Evolutionary conservation across 2,329 filamentous ascomycete species (phyloP), one percentile per base, ranked within the genome.

Genomic region (Pyrenochaeta sp.): DNA sequence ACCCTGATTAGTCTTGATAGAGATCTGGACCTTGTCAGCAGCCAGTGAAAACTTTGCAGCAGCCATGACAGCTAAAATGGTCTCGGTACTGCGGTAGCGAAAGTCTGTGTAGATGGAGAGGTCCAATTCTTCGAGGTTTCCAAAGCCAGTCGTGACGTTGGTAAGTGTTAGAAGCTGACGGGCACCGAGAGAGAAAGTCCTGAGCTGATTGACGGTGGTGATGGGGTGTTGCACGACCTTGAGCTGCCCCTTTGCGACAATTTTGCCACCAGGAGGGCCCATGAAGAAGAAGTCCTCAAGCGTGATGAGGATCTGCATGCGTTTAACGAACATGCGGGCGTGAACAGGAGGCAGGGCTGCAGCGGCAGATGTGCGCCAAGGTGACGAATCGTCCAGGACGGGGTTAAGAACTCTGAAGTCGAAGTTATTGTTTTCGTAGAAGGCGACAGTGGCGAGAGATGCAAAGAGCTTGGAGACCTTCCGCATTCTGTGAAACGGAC

Each of bases 381-480:
- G 14, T 9, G 4, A 15, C 20, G 7, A 14, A 4, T n/a, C 7
- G 36, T 23, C 4, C 27, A 33, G n/a, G 5, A 10, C 12, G 29
- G 48, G 32, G 12, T n/a, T 3, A 17, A 17, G 2, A 9, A 33
- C 20, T 29, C 37, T 20, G 45, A 52, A 46, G 15, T 56, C 14
- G 46, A 59, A 56, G 10, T 11, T 7, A 18, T 51, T 56, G 29
- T 30, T 1, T 15, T 55, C 49, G 39, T 61, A 63, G 50, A 63
- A 59, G 7, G 51, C 55, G 2, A 40, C 15, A 12, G 41, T 54
- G 37, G 55, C 53, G 43, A 55, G 41, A 3, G n/a, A 7, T 5
- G 18, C 17, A 31, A 63, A 60, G 3, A 41, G 20, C 5, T 21
- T 33, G 7, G 52, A 55, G 29, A 61, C 46, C 30, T 45, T 47